Conservation (phyloP, 2,329 filamentous ascomycete genomes). For the Aspergillus sp. region DNA sequence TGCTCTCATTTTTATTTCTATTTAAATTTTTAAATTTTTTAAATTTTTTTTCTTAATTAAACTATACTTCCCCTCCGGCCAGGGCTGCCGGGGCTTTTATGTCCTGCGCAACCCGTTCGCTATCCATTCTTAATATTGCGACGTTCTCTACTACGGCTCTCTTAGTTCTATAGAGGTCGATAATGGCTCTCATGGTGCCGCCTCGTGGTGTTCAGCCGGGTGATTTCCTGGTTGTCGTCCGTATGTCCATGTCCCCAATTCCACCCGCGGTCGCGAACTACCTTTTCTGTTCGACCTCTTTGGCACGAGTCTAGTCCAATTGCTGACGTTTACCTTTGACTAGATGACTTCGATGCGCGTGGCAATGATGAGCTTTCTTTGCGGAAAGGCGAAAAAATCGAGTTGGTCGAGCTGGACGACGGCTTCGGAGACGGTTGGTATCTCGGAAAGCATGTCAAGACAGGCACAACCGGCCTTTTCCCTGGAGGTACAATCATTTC, state of each 20-base stretch:
- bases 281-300: slow-evolving; percentile 6
- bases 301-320: slow-evolving; percentile 1
- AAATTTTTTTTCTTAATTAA: neutral
- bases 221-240: slow-evolving; percentile 38
- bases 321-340: slow-evolving; percentile 6
- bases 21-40: neutral
- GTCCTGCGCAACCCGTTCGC: slow-evolving; percentile 19
- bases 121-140: slow-evolving; percentile 1
- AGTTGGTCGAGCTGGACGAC: slow-evolving; percentile 57
- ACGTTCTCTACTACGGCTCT: slow-evolving; percentile 22
- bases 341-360: slow-evolving; percentile 86
- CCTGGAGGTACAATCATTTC: slow-evolving; percentile 34
- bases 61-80: slow-evolving; percentile 3
- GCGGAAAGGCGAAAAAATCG: slow-evolving; percentile 61
- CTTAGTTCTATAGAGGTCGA: slow-evolving; percentile 10
- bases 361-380: slow-evolving; percentile 90
- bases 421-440: slow-evolving; percentile 62
- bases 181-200: slow-evolving; percentile 2
- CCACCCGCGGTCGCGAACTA: slow-evolving; percentile 4
- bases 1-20: neutral
- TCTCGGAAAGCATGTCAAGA: slow-evolving; percentile 43
- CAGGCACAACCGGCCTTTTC: slow-evolving; percentile 39
- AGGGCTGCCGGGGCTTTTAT: slow-evolving; percentile 23
- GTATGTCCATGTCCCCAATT: slow-evolving; percentile 25
- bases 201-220: slow-evolving; percentile 33